phyloP scores from a whole-genome alignment of 192 early-diverging fungal species.

The Coemansia sp. region DNA sequence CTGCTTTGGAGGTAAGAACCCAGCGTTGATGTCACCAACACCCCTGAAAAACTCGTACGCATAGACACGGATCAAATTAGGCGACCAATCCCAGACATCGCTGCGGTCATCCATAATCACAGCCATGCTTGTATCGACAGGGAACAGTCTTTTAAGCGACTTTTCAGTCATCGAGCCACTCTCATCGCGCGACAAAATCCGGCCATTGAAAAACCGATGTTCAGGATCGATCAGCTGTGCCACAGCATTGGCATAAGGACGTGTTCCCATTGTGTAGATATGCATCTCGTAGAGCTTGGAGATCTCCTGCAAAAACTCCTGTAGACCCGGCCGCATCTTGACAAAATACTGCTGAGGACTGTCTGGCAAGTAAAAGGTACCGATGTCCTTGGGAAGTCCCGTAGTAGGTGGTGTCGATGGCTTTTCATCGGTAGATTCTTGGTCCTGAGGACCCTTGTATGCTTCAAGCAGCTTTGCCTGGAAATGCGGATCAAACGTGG shows the following conservation, averaged over 20 bases:
- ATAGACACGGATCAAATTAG: slow-evolving; percentile 83
- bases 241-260: slow-evolving; percentile 88
- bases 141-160: slow-evolving; percentile 83
- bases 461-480: slow-evolving; percentile 44
- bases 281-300: slow-evolving; percentile 86
- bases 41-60: slow-evolving; percentile 95
- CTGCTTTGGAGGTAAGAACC: slow-evolving; percentile 54
- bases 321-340: slow-evolving; percentile 84
- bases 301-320: slow-evolving; percentile 72
- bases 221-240: slow-evolving; percentile 86
- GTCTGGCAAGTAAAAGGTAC: slow-evolving; percentile 72
- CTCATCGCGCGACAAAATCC: slow-evolving; percentile 92
- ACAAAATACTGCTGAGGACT: slow-evolving; percentile 72
- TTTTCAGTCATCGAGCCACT: slow-evolving; percentile 82
- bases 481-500: slow-evolving; percentile 33
- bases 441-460: slow-evolving; percentile 28
- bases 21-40: slow-evolving; percentile 95
- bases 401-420: neutral
- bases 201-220: slow-evolving; percentile 72
- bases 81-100: slow-evolving; percentile 92
- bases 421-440: slow-evolving; percentile 4
- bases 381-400: slow-evolving; percentile 64
- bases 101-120: slow-evolving; percentile 93
- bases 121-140: slow-evolving; percentile 94
- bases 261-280: slow-evolving; percentile 98